Percentiles rank a stretch among this genome's conserved stretches.
phyloP scores from a whole-genome alignment of 192 early-diverging fungal species.

The Paraglomus occultum region DNA sequence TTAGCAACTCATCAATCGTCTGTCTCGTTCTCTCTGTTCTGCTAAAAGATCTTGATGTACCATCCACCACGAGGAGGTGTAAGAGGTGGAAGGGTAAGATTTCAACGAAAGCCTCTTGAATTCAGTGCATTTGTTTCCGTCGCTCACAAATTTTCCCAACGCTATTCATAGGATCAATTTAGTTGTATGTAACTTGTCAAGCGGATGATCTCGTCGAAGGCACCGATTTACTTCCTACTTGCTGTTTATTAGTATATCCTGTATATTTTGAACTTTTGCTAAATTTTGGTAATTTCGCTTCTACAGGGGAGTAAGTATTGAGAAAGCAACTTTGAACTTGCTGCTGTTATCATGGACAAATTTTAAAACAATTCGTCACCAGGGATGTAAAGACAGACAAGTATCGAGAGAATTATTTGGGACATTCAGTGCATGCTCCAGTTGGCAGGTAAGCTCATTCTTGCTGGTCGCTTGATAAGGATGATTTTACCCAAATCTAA shows the following conservation, averaged over 20 bases:
- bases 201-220: too few species aligned
- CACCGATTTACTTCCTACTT: not conserved
- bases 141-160: not conserved
- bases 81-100: slow-evolving; percentile 26
- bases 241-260: not conserved
- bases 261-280: not conserved
- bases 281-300: not conserved
- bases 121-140: not conserved
- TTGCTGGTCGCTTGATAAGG: slow-evolving; percentile 23
- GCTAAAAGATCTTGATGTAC: slow-evolving; percentile 6
- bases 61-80: slow-evolving; percentile 28
- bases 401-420: slow-evolving; percentile 81
- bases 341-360: not conserved
- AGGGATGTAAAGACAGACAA: slow-evolving; percentile 62
- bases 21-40: too few species aligned
- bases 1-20: too few species aligned
- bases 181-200: slow-evolving; percentile 13
- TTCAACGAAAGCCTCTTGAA: too few species aligned
- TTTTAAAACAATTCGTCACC: not conserved
- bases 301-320: slow-evolving; percentile 25
- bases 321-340: not conserved
- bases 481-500: not conserved
- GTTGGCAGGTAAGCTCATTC: slow-evolving; percentile 77
- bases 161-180: slow-evolving; percentile 19
- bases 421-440: slow-evolving; percentile 76